Base-by-base conservation (phyloP, 164 flowering plant genomes). In the Sedum album region DNA sequence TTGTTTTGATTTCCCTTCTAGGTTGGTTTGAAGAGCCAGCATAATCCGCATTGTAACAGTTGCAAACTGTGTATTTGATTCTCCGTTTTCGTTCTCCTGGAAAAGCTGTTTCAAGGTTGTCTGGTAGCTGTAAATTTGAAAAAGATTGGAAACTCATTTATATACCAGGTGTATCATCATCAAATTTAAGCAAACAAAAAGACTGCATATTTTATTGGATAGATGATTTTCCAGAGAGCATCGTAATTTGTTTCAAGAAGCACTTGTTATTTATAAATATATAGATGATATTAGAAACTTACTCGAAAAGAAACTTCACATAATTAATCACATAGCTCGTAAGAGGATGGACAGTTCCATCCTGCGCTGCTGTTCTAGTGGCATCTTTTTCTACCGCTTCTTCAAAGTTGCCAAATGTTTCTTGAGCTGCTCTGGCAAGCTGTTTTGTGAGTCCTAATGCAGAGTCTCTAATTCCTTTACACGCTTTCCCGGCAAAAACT, bases 361-460 rank as follows among this genome's bases (percentile, higher is more conserved):
- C 98, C 46, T 80, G 71, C 31, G 91, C 96, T 18, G 98, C 87
- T 68, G 98, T 91, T 82, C 88, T 93, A 57, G 97, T 93, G 18
- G 97, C 96, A 87, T 93, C 98, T 69, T 91, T 93, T 72, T 93
- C 97, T 77, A 91, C 98, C n/a, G 96, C 97, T 76, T 91, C 97
- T 80, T 88, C 97, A 80, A 93, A 93, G 81, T 91, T 96, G 68
- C 91, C 89, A 75, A 88, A 91, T 33, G 98, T 93, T 72, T 93
- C 96, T 76, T 87, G 84, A 46, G 98, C 98, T 53, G 97, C 89
- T 79, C 85, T 95, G 26, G 98, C 93, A 64, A 93, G 86, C 78
- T 87, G 76, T 78, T 87, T 93, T 65, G 95, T 91, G 85, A 93
- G 79, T 72, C 85, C 84, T 73, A 79, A 57, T 67, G 95, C 88